Base-by-base conservation (phyloP, 2,329 filamentous ascomycete genomes). In the Colletotrichum endophyticum region DNA sequence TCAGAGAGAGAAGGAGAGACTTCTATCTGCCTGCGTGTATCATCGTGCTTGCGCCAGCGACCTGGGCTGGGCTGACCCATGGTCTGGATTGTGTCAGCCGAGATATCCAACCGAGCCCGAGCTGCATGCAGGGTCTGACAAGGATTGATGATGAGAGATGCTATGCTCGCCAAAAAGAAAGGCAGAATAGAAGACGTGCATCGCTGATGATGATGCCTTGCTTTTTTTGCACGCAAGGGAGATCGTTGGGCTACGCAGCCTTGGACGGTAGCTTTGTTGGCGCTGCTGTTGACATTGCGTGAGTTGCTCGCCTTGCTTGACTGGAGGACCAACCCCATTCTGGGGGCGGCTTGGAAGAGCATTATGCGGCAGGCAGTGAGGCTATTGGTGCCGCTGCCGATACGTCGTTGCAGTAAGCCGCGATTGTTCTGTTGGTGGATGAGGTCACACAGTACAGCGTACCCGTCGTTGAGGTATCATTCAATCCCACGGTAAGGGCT, bases 381-480 rank as follows among this genome's bases (percentile, higher is more conserved):
- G 62, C 32, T 64, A 8, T 22, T 27, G 25, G 62, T 12, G 12
- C 7, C 22, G 30, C 9, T 15, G 49, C 3, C 11, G 15, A 44
- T 28, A 56, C 0, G 16, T 30, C 56, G 34, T 13, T 19, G 67
- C 19, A 19, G 70, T 69, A 39, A 36, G 70, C 36, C 61, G 28
- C 64, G 15, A 49, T 39, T 13, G 5, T 34, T 44, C 28, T 53
- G 30, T 34, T 13, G 16, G 22, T 16, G 64, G 27, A 69, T 76
- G 74, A 76, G 74, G 64, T 76, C 74, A 76, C 73, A 73, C 73
- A 70, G 70, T 70, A 73, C 34, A 64, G 49, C 36, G 34, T 73
- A 73, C 22, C 61, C n/a, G 15, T 11, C 36, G 7, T 11, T 30
- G 28, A 57, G 19, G n/a, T 16, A 4, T 32, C 39, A 34, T n/a